Conservation (phyloP, 345 rosid species). For the Sapria himalayana region DNA sequence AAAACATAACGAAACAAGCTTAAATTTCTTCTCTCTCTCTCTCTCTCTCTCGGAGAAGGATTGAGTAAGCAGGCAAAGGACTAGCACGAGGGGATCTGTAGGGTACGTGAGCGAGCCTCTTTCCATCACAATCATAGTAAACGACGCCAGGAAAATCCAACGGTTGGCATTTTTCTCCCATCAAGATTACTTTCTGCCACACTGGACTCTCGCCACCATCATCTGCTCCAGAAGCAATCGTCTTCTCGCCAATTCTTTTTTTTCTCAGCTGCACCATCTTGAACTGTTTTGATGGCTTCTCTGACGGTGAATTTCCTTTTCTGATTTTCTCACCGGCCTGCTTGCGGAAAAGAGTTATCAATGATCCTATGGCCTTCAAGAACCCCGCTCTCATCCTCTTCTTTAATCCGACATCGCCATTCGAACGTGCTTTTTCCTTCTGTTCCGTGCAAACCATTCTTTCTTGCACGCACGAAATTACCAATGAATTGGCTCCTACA, state of each 20-base stretch:
- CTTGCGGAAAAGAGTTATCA: too few species aligned
- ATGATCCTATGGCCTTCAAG: too few species aligned
- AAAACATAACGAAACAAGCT: neutral
- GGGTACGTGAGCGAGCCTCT: slow-evolving; percentile 37
- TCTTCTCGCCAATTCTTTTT: slow-evolving; percentile 7
- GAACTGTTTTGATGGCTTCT: too few species aligned
- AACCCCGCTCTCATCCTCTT: too few species aligned
- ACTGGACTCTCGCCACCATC: slow-evolving; percentile 58
- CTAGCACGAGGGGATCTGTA: slow-evolving; percentile 60
- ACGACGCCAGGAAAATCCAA: slow-evolving; percentile 77
- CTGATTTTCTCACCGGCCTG: slow-evolving; percentile 6
- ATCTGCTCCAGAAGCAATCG: slow-evolving; percentile 8
- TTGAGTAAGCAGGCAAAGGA: slow-evolving; percentile 27
- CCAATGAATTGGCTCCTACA: too few species aligned
- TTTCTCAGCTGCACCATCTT: slow-evolving; percentile 20
- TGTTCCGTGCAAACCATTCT: too few species aligned
- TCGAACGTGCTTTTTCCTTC: too few species aligned
- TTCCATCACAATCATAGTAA: slow-evolving; percentile 55
- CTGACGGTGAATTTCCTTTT: slow-evolving; percentile 11
- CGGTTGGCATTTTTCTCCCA: slow-evolving; percentile 95
- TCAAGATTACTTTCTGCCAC: slow-evolving; percentile 72
- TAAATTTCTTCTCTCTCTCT: neutral
- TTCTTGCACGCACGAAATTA: too few species aligned
- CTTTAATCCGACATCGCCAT: too few species aligned
- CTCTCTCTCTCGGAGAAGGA: too few species aligned